Base-by-base conservation (phyloP, 306 rosid species). In the Cyamopsis tetragonoloba region DNA sequence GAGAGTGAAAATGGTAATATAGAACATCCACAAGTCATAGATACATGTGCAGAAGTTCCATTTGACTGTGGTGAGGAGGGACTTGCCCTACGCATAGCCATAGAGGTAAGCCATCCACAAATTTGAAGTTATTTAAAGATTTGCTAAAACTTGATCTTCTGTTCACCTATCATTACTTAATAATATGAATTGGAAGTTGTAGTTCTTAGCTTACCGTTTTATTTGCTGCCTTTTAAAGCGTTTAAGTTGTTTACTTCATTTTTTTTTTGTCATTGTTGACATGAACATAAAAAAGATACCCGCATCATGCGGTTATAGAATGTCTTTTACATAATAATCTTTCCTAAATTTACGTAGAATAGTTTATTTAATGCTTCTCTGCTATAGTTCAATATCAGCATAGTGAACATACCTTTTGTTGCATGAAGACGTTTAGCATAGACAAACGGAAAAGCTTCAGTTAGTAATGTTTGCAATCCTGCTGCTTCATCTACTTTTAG, bases 61-160 rank as follows among this genome's bases (percentile, higher is more conserved):
- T 81, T 90, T 57, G 97, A 93, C 68, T 88, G 85, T 58, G 77
- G 87, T 8, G 95, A 90, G 73, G 99, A 88, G 79, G 99, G 95
- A 44, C 91, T 93, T 47, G 96, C 97, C 27, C 81, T 90, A 73
- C 83, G 84, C 73, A 79, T 90, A 80, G 90, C 96, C 17, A n/a
- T 62, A 37, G 99, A 93, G 99, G 98, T 93, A 79, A 72, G n/a
- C 10, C 39, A 14, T 66, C 44, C 60, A 19, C 35, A 68, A n/a
- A 50, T 72, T 18, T 72, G 3, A 10, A 3, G 24, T 23, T 69
- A 3, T 22, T 66, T n/a, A 4, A 62, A 9, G 11, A 58, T 51
- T 32, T 57, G 28, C 28, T 41, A 66, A 53, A 55, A 68, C 54
- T 68, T 15, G 53, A 46, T 62, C 61, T n/a, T 54, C 18, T 58